Evolutionary conservation across 2,329 filamentous ascomycete species (phyloP).

Genomic region (Penicillium sp.): DNA sequence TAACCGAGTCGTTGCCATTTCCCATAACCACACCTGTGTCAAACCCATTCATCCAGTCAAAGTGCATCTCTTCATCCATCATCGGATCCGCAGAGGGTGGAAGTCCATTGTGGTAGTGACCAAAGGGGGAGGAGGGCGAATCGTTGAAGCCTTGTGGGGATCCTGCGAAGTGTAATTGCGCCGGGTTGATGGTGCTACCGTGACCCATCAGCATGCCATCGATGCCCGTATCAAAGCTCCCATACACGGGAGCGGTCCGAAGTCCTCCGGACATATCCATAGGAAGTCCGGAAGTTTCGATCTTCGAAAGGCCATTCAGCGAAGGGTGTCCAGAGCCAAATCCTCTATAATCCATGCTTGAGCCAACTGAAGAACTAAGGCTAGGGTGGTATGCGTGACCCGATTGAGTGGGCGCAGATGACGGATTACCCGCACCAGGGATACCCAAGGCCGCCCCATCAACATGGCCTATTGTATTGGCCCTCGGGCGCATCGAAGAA

Average conservation of each 20-base stretch:
- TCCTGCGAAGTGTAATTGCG: constrained; percentile 78
- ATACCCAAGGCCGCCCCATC: constrained; percentile 75
- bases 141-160: constrained; percentile 60
- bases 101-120: constrained; percentile 53
- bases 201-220: constrained; percentile 69
- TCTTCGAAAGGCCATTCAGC: constrained; percentile 70
- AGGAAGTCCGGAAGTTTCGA: constrained; percentile 74
- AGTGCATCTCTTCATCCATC: constrained; percentile 68
- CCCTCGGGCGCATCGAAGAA: constrained; percentile 73
- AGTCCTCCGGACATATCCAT: constrained; percentile 68
- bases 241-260: constrained; percentile 74
- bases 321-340: constrained; percentile 58
- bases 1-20: constrained; percentile 71
- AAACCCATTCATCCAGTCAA: constrained; percentile 83
- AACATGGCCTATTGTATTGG: constrained; percentile 95
- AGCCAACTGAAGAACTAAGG: constrained; percentile 59
- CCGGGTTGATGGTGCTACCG: constrained; percentile 61
- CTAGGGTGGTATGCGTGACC: constrained; percentile 71
- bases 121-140: constrained; percentile 43
- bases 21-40: constrained; percentile 73
- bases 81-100: constrained; percentile 55
- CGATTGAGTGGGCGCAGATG: constrained; percentile 30
- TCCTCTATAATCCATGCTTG: constrained; percentile 65
- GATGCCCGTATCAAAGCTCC: constrained; percentile 70
- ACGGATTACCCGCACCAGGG: constrained; percentile 32